phyloP scores from a whole-genome alignment of 2,329 filamentous ascomycete species.

The Stachybotrys chlorohalonatus region DNA sequence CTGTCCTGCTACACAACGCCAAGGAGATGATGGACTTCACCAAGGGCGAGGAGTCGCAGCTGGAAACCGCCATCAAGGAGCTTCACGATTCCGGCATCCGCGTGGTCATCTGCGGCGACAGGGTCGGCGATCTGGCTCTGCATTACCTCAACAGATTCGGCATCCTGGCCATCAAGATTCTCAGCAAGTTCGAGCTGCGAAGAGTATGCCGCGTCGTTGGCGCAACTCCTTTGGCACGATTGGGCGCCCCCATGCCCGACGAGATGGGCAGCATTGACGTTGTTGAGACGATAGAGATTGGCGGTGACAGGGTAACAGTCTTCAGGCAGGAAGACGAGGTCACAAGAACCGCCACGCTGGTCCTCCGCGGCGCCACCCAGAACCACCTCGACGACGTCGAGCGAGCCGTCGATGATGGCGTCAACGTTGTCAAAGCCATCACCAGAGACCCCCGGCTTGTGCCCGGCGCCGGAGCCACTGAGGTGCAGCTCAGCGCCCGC shows the following conservation, averaged over 20 bases:
- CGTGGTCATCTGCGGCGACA: conserved; percentile 84
- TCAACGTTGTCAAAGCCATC: conserved; percentile 98
- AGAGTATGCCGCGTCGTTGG: conserved; percentile 93
- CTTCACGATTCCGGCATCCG: conserved; percentile 88
- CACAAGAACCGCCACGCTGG: conserved; percentile 87
- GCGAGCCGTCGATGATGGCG: conserved; percentile 92
- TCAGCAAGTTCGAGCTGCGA: conserved; percentile 96
- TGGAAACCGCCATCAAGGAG: conserved; percentile 89
- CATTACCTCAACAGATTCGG: conserved; percentile 98
- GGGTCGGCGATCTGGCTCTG: conserved; percentile 90
- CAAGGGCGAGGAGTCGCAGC: conserved; percentile 87
- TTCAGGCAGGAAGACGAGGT: conserved; percentile 93
- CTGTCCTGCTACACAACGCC: conserved; percentile 90
- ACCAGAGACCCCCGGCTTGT: conserved; percentile 87
- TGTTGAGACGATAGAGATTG: conserved; percentile 95
- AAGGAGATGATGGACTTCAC: conserved; percentile 99
- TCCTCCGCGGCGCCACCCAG: conserved; percentile 90
- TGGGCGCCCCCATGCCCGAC: conserved; percentile 98
- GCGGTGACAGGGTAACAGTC: conserved; percentile 94
- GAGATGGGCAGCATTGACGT: conserved; percentile 95
- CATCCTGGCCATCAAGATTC: conserved; percentile 91
- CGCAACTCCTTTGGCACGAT: conserved; percentile 87
- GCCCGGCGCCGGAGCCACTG: conserved; percentile 87
- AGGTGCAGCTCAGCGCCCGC: conserved; percentile 87
- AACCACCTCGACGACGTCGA: conserved; percentile 97